phyloP scores from a whole-genome alignment of 176 grass and related monocot genomes.

The Carex myosuroides region DNA sequence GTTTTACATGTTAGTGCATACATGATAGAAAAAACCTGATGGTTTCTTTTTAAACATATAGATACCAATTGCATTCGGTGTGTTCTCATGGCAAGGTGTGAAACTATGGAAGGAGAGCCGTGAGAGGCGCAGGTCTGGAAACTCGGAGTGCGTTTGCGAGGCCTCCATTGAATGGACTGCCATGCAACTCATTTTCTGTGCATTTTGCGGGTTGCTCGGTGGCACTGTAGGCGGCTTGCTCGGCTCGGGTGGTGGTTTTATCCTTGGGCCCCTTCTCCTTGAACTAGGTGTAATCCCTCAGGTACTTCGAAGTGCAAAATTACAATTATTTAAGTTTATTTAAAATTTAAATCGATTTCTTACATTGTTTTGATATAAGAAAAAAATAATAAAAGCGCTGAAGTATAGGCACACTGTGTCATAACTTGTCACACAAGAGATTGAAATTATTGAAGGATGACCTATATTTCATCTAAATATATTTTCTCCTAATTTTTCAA shows the following conservation, averaged over 20 bases:
- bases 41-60: conserved; percentile 14
- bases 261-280: conserved; percentile 92
- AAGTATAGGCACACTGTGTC: neutral
- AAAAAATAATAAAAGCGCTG: neutral
- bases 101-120: conserved; percentile 66
- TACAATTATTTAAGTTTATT: neutral
- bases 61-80: conserved; percentile 51
- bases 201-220: conserved; percentile 73
- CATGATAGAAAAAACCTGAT: neutral
- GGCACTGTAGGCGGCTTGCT: conserved; percentile 89
- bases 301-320: conserved; percentile 29
- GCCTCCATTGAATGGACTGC: conserved; percentile 82
- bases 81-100: conserved; percentile 62
- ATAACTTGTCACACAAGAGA: neutral
- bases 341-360: neutral
- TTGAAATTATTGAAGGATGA: neutral
- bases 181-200: conserved; percentile 73
- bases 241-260: conserved; percentile 89
- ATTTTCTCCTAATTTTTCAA: neutral
- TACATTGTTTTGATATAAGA: neutral
- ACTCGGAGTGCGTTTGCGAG: conserved; percentile 79
- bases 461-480: neutral
- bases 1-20: neutral
- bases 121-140: conserved; percentile 47
- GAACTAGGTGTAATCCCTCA: conserved; percentile 96